phyloP scores from a whole-genome alignment of 2,329 filamentous ascomycete genomes.

The Lecanicillium sp. region DNA sequence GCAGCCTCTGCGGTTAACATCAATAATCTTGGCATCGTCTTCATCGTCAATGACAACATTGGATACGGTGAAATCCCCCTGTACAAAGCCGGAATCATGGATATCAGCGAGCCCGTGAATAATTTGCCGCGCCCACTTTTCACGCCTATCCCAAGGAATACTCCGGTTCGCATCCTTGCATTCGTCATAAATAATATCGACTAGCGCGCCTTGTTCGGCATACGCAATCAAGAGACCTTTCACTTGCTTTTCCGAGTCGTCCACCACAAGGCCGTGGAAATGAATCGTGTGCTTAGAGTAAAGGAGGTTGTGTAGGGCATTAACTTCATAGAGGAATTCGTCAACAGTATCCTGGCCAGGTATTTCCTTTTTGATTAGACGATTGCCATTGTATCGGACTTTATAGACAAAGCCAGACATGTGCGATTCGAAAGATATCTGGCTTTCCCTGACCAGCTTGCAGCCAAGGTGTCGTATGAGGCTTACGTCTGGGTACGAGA shows the following conservation, averaged over 20 bases:
- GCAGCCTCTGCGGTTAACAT: slow-evolving; percentile 95
- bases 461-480: slow-evolving; percentile 68
- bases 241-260: slow-evolving; percentile 74
- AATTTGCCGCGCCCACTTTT: slow-evolving; percentile 87
- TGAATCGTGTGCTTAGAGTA: slow-evolving; percentile 71
- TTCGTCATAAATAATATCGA: slow-evolving; percentile 83
- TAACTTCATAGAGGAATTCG: slow-evolving; percentile 95
- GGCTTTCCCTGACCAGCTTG: slow-evolving; percentile 58
- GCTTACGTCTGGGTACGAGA: slow-evolving; percentile 68
- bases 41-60: slow-evolving; percentile 89
- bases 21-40: slow-evolving; percentile 90
- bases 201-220: slow-evolving; percentile 76
- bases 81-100: slow-evolving; percentile 92
- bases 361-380: slow-evolving; percentile 95
- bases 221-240: slow-evolving; percentile 88
- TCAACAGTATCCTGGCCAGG: slow-evolving; percentile 91
- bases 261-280: slow-evolving; percentile 81
- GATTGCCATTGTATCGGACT: slow-evolving; percentile 58
- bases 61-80: slow-evolving; percentile 93
- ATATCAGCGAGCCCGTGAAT: slow-evolving; percentile 84
- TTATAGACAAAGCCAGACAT: slow-evolving; percentile 98
- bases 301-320: slow-evolving; percentile 73
- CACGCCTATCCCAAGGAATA: slow-evolving; percentile 62
- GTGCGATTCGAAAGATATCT: slow-evolving; percentile 81
- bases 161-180: slow-evolving; percentile 46